Percentiles rank a stretch among this genome's conserved stretches.
Evolutionary conservation across 148 eudicot genomes (phyloP).

Genomic region (Rhododendron vialii): DNA sequence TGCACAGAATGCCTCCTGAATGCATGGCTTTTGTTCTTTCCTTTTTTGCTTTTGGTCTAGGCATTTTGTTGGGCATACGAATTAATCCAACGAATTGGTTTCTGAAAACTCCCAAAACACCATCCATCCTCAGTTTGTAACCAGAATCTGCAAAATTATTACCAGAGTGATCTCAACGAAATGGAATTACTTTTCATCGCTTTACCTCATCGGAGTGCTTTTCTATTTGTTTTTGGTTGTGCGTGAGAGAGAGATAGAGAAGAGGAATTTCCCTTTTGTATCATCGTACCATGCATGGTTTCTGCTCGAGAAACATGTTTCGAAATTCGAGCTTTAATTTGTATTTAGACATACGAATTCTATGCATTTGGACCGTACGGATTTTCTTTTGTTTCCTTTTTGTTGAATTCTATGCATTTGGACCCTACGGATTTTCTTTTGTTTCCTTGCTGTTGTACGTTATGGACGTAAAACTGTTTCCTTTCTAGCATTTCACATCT

Average conservation of each 20-base stretch:
- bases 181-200: background rate
- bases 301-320: background rate
- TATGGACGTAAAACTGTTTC: background rate
- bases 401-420: background rate
- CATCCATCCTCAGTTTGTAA: background rate
- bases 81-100: background rate
- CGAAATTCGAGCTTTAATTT: background rate
- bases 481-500: background rate
- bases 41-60: background rate
- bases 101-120: background rate
- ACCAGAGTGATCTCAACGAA: background rate
- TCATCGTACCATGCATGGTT: background rate
- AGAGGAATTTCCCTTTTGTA: background rate
- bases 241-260: background rate
- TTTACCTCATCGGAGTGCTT: background rate
- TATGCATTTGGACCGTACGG: background rate
- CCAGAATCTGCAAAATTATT: background rate
- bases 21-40: background rate
- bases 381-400: background rate
- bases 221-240: background rate
- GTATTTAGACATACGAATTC: no score
- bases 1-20: background rate
- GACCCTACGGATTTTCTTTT: background rate
- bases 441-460: background rate
- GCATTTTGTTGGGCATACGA: background rate